These are phyloP conservation scores for Asterophora parasitica DNA, from an alignment of 768 basidiomycete genomes.

Conservation along the genomic window DNA sequence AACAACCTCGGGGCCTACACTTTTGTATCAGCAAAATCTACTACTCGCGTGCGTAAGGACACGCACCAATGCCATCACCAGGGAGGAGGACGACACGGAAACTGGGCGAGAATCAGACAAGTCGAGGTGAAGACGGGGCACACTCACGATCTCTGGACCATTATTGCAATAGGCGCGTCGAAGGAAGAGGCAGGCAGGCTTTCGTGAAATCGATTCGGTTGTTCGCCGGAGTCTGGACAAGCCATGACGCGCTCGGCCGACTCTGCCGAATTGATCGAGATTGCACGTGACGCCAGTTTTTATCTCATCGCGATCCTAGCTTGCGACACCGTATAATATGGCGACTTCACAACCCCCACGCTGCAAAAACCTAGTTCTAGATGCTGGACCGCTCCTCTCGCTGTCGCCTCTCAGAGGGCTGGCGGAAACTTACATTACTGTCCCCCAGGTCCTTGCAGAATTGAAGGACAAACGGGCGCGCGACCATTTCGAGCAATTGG, in stretches of 20 bases:
- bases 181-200: slow-evolving; percentile 1
- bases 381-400: slow-evolving; percentile 90
- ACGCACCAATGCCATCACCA: slow-evolving; percentile 94
- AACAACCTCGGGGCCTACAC: slow-evolving; percentile 82
- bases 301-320: slow-evolving; percentile 9
- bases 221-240: slow-evolving; percentile 7
- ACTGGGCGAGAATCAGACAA: slow-evolving; percentile 32
- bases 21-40: slow-evolving; percentile 10
- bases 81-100: slow-evolving; percentile 86
- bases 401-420: slow-evolving; percentile 86
- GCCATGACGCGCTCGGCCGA: slow-evolving; percentile 14
- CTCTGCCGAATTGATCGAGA: slow-evolving; percentile 3
- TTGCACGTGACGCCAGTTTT: slow-evolving; percentile 17
- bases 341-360: slow-evolving; percentile 29
- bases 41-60: slow-evolving; percentile 1
- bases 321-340: slow-evolving; percentile 8
- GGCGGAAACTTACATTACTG: slow-evolving; percentile 80
- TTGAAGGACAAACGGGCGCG: slow-evolving; percentile 84
- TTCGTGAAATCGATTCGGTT: slow-evolving; percentile 14
- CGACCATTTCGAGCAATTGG: slow-evolving; percentile 80
- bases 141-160: slow-evolving; percentile 43
- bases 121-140: background rate
- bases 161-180: slow-evolving; percentile 14
- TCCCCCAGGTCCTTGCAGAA: slow-evolving; percentile 87
- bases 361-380: slow-evolving; percentile 82